Evolutionary conservation across 129 eudicot species (phyloP).

Genomic region (Gnaphalium uliginosum): DNA sequence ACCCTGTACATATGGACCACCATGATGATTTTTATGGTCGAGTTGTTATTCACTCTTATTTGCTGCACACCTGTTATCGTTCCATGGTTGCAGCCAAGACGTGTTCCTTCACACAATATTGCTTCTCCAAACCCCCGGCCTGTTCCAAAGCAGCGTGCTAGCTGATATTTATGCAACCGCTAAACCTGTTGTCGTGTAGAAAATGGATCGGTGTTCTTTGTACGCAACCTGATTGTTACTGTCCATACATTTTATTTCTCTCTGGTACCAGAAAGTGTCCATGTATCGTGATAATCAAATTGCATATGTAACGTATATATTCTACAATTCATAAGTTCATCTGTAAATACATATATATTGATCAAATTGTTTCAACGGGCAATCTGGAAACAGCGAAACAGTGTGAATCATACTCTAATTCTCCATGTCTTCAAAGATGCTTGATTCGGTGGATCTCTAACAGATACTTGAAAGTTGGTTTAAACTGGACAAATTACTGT

Average conservation of each 20-base stretch:
- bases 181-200: not conserved
- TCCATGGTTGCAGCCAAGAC: constrained; percentile 49
- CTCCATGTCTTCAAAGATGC: too few species aligned
- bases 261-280: not conserved
- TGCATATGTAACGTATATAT: not conserved
- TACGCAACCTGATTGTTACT: not conserved
- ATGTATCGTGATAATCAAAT: not conserved
- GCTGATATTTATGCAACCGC: not conserved
- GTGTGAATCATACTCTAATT: not conserved
- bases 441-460: too few species aligned
- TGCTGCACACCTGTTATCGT: constrained; percentile 69
- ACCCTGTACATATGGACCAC: constrained; percentile 67
- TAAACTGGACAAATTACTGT: too few species aligned
- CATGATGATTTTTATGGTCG: constrained; percentile 48
- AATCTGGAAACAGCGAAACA: not conserved
- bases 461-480: too few species aligned
- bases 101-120: constrained; percentile 21
- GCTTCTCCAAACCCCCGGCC: constrained; percentile 19
- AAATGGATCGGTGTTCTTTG: not conserved
- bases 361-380: not conserved
- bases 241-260: not conserved
- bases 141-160: constrained; percentile 33
- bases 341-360: not conserved
- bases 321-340: constrained; percentile 6
- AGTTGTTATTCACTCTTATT: constrained; percentile 55